Conservation (phyloP, 495 filamentous ascomycete genomes). For the Aspergillus cristatus region DNA sequence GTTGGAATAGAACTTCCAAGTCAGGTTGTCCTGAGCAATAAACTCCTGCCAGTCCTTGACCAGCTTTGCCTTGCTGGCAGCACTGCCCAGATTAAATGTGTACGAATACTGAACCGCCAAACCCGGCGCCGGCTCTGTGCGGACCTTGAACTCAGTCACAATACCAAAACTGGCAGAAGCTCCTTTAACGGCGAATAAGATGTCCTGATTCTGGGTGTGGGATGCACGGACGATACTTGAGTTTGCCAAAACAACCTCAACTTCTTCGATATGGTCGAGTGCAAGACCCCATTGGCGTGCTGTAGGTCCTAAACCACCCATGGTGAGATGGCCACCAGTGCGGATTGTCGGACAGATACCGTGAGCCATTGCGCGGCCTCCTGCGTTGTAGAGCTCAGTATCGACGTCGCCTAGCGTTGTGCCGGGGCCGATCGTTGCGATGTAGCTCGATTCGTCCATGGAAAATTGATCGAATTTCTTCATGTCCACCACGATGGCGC, state of each 20-base stretch:
- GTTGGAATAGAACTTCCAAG: conserved; percentile 41
- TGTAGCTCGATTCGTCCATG: conserved; percentile 42
- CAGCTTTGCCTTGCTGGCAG: conserved; percentile 15
- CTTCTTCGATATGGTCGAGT: conserved; percentile 51
- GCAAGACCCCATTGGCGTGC: conserved; percentile 56
- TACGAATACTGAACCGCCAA: conserved; percentile 28
- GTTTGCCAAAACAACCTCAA: conserved; percentile 58
- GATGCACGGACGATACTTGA: conserved; percentile 37
- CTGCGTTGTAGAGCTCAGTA: conserved; percentile 46
- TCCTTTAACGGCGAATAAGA: conserved; percentile 48
- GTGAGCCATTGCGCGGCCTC: conserved; percentile 56
- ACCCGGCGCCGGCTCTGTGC: conserved; percentile 27
- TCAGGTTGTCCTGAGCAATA: conserved; percentile 33
- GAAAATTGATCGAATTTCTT: conserved; percentile 39
- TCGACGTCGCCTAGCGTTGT: conserved; percentile 53
- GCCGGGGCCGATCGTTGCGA: conserved; percentile 60
- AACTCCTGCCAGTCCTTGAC: conserved; percentile 33
- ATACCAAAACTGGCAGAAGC: conserved; percentile 36
- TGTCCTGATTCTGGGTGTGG: conserved; percentile 27
- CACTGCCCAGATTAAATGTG: conserved; percentile 27
- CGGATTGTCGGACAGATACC: conserved; percentile 60
- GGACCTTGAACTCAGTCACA: conserved; percentile 39
- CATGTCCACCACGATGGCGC: conserved; percentile 36
- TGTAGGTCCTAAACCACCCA: conserved; percentile 57
- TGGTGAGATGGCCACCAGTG: conserved; percentile 63